phyloP scores from a whole-genome alignment of 1,284 basidiomycete species.

The Cyathus olla region DNA sequence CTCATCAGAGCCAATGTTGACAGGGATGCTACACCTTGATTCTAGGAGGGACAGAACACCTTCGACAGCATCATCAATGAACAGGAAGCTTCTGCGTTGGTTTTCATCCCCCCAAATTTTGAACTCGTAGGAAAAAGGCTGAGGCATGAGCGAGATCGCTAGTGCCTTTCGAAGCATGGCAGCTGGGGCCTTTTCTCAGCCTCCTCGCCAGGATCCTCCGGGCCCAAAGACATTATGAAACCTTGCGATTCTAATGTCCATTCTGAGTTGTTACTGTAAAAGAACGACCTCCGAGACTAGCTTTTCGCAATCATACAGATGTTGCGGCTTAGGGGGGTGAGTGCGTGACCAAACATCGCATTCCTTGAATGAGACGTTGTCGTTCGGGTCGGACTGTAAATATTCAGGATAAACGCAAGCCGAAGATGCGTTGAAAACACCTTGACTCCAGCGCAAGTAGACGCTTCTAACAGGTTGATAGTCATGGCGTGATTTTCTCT shows the following conservation, averaged over 20 bases:
- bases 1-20: slow-evolving; percentile 66
- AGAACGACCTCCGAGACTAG: slow-evolving; percentile 60
- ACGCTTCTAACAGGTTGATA: slow-evolving; percentile 55
- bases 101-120: slow-evolving; percentile 70
- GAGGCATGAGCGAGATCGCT: slow-evolving; percentile 34
- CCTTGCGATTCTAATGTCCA: slow-evolving; percentile 56
- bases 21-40: slow-evolving; percentile 43
- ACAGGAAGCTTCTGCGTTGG: slow-evolving; percentile 67
- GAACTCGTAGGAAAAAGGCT: slow-evolving; percentile 27
- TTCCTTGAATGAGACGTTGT: slow-evolving; percentile 59
- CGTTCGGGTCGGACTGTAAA: slow-evolving; percentile 44
- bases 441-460: slow-evolving; percentile 47
- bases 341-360: slow-evolving; percentile 49
- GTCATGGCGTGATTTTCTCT: slow-evolving; percentile 62
- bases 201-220: slow-evolving; percentile 61
- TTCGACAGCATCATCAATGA: slow-evolving; percentile 63
- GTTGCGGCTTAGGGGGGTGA: slow-evolving; percentile 56
- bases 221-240: slow-evolving; percentile 74
- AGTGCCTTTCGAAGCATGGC: slow-evolving; percentile 66
- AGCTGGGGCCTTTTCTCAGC: slow-evolving; percentile 70
- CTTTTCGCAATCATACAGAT: slow-evolving; percentile 71
- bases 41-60: slow-evolving; percentile 56
- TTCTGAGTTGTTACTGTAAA: slow-evolving; percentile 33
- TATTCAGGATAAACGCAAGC: slow-evolving; percentile 66
- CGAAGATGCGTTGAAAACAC: slow-evolving; percentile 68